phyloP scores from a whole-genome alignment of 768 basidiomycete species.

The Crepidotus variabilis region DNA sequence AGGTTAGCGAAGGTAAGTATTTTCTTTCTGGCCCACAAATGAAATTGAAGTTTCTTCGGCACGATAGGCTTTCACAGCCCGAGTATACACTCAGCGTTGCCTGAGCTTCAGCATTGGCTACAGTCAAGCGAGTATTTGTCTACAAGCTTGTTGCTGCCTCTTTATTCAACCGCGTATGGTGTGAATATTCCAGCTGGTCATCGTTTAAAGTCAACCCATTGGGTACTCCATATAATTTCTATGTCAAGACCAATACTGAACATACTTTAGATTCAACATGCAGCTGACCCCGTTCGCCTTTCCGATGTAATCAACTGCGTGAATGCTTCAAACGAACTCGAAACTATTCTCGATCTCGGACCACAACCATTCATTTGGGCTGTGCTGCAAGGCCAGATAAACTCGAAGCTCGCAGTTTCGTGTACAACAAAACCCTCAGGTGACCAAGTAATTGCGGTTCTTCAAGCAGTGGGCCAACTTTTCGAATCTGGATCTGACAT shows the following conservation, averaged over 20 bases:
- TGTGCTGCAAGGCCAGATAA: constrained; percentile 12
- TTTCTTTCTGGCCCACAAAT: neutral
- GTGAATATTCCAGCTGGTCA: constrained; percentile 6
- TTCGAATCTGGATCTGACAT: constrained; percentile 14
- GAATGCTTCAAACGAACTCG: constrained; percentile 5
- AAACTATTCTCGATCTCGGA: constrained; percentile 23
- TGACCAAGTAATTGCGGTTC: constrained; percentile 17
- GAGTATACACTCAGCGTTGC: constrained; percentile 16
- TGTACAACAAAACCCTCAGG: constrained; percentile 8
- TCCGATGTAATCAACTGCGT: constrained; percentile 10
- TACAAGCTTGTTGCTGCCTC: constrained; percentile 11
- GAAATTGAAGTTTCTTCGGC: neutral
- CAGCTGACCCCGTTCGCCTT: constrained; percentile 24
- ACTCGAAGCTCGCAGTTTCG: neutral
- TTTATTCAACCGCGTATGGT: constrained; percentile 22
- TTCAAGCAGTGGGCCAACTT: constrained; percentile 16
- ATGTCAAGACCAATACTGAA: neutral
- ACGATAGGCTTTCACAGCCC: constrained; percentile 27
- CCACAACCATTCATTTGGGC: constrained; percentile 24
- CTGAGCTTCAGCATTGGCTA: constrained; percentile 18
- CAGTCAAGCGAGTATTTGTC: constrained; percentile 1
- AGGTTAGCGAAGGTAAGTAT: constrained; percentile 22
- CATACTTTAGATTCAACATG: constrained; percentile 22
- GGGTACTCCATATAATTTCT: constrained; percentile 14
- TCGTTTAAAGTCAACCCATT: constrained; percentile 14